These are phyloP conservation scores for Amaranthus tricolor DNA, from an alignment of 179 eudicot genomes.

Conservation along the genomic window DNA sequence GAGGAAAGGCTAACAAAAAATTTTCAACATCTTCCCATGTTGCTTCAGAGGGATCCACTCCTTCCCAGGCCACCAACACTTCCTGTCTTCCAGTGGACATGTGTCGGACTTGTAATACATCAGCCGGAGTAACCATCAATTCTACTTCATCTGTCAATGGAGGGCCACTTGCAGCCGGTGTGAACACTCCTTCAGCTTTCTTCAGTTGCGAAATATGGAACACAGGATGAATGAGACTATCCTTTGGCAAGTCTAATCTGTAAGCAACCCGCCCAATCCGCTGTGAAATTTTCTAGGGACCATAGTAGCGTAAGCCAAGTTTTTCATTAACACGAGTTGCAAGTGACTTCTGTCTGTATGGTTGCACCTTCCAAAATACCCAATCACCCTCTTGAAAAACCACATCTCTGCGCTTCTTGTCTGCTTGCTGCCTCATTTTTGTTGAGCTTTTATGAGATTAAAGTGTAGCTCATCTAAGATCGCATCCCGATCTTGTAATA, in stretches of 20 bases:
- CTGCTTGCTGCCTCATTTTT: background rate
- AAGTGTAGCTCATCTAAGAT: background rate
- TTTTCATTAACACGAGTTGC: too few relatives aligned
- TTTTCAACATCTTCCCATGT: too few relatives aligned
- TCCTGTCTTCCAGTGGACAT: too few relatives aligned
- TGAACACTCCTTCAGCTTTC: background rate
- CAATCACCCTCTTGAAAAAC: background rate
- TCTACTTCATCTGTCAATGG: too few relatives aligned
- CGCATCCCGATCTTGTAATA: background rate
- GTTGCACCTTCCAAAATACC: too few relatives aligned
- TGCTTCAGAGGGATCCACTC: too few relatives aligned
- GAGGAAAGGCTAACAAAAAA: too few relatives aligned
- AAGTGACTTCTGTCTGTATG: too few relatives aligned
- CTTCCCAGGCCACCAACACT: too few relatives aligned
- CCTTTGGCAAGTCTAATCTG: background rate
- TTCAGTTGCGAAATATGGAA: background rate
- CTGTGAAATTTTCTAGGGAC: background rate
- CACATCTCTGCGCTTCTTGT: background rate
- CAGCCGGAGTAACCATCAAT: too few relatives aligned
- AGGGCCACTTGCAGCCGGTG: too few relatives aligned
- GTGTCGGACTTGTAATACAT: too few relatives aligned
- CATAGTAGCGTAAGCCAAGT: background rate
- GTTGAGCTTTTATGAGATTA: background rate
- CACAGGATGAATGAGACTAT: background rate
- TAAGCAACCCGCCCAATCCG: background rate